Conservation (phyloP, 2,329 filamentous ascomycete species). For the Trichoderma harzianum region DNA sequence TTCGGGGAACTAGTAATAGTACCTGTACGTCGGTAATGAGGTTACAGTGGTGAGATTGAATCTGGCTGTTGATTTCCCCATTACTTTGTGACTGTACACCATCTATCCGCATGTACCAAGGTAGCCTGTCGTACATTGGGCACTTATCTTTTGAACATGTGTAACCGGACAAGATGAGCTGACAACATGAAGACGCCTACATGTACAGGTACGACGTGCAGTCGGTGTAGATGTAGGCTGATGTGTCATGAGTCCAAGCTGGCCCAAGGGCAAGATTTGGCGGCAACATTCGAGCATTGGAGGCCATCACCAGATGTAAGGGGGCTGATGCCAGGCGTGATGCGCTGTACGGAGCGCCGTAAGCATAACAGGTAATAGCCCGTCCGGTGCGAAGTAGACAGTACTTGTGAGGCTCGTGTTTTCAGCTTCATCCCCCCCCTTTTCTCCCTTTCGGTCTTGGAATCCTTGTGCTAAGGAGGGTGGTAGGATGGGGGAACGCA, state of each 20-base stretch:
- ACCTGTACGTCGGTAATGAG: not conserved
- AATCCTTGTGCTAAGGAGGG: not conserved
- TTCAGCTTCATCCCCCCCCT: not conserved
- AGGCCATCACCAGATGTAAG: not conserved
- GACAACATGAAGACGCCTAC: not conserved
- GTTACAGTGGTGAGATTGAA: not conserved
- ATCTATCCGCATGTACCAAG: not conserved
- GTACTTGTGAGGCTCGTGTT: not conserved
- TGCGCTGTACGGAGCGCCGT: not conserved
- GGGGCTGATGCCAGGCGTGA: not conserved
- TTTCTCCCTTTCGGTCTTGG: not conserved
- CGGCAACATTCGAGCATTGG: not conserved
- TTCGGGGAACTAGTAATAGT: not conserved
- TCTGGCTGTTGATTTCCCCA: not conserved
- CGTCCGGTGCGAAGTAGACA: not conserved
- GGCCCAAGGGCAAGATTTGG: not conserved
- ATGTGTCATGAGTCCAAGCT: not conserved
- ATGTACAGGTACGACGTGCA: not conserved
- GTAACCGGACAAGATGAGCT: not conserved
- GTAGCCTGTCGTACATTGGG: not conserved
- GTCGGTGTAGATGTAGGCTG: conserved; percentile 1
- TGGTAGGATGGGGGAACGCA: not conserved
- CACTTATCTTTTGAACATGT: not conserved
- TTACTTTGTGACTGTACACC: not conserved
- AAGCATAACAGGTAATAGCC: not conserved